A percentile compares a stretch with the other conserved stretches of the same genome.
phyloP scores from a whole-genome alignment of 1,139 yeast genomes.

The Yamadazyma dendronema region DNA sequence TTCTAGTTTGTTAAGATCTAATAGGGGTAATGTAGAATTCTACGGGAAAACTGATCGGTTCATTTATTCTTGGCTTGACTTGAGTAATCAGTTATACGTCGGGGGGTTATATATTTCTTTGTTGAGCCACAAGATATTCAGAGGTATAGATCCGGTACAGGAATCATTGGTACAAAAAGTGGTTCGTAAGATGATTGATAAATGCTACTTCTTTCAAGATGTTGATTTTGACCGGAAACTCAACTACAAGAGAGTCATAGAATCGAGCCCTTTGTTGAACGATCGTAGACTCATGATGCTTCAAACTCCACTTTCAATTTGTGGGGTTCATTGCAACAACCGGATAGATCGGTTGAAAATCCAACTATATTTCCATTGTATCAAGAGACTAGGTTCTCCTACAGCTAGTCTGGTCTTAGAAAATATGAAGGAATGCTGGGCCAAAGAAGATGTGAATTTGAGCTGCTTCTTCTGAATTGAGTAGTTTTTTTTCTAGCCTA shows the following conservation, averaged over 20 bases:
- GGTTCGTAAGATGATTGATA: not conserved
- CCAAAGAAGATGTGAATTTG: too few species aligned
- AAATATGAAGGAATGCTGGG: not conserved
- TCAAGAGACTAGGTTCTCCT: conserved; percentile 13
- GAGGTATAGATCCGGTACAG: not conserved
- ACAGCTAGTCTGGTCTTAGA: conserved; percentile 9
- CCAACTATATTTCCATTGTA: conserved; percentile 12
- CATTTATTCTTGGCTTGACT: not conserved
- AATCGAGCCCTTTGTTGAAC: conserved; percentile 6
- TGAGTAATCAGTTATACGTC: not conserved
- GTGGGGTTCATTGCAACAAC: conserved; percentile 14
- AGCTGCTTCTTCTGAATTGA: too few species aligned
- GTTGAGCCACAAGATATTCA: not conserved
- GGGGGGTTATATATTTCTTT: not conserved
- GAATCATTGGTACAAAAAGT: not conserved
- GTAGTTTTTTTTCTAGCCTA: too few species aligned
- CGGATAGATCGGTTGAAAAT: conserved; percentile 11
- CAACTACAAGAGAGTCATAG: not conserved
- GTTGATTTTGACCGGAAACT: not conserved
- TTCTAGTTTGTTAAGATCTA: too few species aligned
- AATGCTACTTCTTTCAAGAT: not conserved
- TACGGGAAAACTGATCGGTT: not conserved
- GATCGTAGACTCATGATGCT: conserved; percentile 17
- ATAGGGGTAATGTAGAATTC: too few species aligned
- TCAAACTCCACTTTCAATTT: conserved; percentile 15